Base-by-base conservation (phyloP, 2,329 filamentous ascomycete genomes). In the Aspergillus quadricinctus region DNA sequence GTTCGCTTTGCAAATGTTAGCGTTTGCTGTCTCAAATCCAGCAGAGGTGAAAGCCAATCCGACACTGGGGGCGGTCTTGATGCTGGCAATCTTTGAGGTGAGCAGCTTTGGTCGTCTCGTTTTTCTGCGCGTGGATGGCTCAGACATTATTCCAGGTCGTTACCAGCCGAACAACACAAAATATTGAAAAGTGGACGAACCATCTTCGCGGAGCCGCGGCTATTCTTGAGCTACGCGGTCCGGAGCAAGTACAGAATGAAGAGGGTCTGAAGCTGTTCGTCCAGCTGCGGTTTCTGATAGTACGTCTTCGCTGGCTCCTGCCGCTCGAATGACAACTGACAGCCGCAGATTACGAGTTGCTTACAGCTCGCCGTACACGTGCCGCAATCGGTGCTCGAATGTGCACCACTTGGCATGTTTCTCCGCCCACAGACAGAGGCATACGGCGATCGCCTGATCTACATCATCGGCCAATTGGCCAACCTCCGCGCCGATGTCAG, bases 1-100 rank as follows among this genome's bases (percentile, higher is more conserved):
- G 7, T 67, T 75, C 28, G 83, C 83, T 1, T 69, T 87, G 40
- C 78, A 77, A 43, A 73, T 78, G 53, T 62, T 74, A 6, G 72
- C 70, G 37, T 56, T 61, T 25, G 70, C 72, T 40, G 60, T 77
- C 35, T 59, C 63, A 43, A 65, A 73, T 52, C 59, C 65, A 7
- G 65, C 64, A 19, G 66, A 74, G 46, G 73, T 71, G n/a, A 73
- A 64, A 41, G 64, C 68, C 23, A 72, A 75, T 56, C 72, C 79
- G 48, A 75, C 80, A 9, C 76, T 81, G 17, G 75, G 84, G 60
- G 76, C 80, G 7, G 80, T 86, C 29, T 75, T 87, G 45, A 77
- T 83, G 62, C 77, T 87, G 60, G 83, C 83, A 49, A 76, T 86
- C 67, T 87, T 84, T 59, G 84, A 87, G 77, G 83, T 86, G 70